Percentiles rank a stretch among this genome's conserved stretches.
These are phyloP conservation scores for Achlya hypogyna DNA, from an alignment of 352 stramenopile species.

Conservation along the genomic window DNA sequence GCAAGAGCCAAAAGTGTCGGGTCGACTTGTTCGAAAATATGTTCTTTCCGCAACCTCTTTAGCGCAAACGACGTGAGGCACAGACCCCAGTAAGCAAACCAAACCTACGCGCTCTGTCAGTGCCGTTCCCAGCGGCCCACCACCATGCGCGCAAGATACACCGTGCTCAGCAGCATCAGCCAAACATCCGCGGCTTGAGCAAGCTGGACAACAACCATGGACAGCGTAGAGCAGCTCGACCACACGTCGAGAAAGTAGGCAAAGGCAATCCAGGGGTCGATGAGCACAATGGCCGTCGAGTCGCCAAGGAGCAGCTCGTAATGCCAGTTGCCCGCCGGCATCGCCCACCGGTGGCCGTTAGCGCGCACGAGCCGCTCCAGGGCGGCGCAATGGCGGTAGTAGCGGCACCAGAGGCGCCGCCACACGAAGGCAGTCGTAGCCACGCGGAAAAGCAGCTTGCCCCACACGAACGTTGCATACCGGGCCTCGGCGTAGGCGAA, in stretches of 20 bases:
- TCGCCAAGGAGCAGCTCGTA: not conserved
- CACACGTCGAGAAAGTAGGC: not conserved
- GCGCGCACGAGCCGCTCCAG: not conserved
- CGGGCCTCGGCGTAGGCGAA: not conserved
- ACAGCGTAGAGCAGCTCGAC: not conserved
- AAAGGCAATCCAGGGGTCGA: not conserved
- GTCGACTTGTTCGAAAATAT: not conserved
- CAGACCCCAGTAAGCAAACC: constrained; percentile 11
- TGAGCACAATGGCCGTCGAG: not conserved
- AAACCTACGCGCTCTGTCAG: not conserved
- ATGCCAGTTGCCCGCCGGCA: not conserved
- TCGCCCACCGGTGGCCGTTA: not conserved
- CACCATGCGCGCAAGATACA: not conserved
- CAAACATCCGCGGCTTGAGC: not conserved
- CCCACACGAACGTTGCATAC: not conserved
- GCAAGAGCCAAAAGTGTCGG: not conserved
- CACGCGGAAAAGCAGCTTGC: not conserved
- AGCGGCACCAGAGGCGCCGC: not conserved
- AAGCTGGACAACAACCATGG: not conserved
- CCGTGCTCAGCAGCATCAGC: not conserved
- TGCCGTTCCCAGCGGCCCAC: not conserved
- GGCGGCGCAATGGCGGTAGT: not conserved
- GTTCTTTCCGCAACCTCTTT: not conserved
- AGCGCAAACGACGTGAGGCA: not conserved
- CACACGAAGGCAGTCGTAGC: not conserved